Conservation (phyloP, 805 yeast species). For the Kuraishia capsulata region DNA sequence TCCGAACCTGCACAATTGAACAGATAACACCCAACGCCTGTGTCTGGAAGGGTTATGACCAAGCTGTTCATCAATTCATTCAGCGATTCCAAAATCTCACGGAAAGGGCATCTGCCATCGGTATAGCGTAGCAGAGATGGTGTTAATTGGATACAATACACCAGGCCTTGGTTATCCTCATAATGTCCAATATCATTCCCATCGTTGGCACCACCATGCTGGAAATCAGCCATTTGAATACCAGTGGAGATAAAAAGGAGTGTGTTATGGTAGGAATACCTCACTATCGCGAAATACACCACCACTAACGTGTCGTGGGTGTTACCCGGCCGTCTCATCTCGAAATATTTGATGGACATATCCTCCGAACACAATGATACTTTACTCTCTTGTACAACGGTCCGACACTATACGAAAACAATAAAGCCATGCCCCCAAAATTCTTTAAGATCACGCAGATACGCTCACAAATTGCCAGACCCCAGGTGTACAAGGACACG, state of each 20-base stretch:
- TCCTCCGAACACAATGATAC: background rate
- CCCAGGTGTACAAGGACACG: slow-evolving; percentile 55
- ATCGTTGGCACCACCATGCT: no score
- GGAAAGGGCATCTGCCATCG: slow-evolving; percentile 30
- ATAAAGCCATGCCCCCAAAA: background rate
- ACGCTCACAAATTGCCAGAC: slow-evolving; percentile 82
- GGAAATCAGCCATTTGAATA: no score
- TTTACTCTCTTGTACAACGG: no score
- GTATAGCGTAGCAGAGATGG: slow-evolving; percentile 27
- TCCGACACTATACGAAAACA: no score
- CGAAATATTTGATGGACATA: background rate
- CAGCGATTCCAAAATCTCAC: slow-evolving; percentile 47
- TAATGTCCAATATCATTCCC: slow-evolving; percentile 20
- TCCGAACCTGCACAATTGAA: slow-evolving; percentile 33
- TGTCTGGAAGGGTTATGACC: slow-evolving; percentile 53
- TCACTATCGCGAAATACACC: no score
- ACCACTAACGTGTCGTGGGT: background rate
- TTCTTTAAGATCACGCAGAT: slow-evolving; percentile 60
- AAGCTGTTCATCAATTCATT: slow-evolving; percentile 56
- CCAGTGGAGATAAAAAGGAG: no score
- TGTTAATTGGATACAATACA: slow-evolving; percentile 47
- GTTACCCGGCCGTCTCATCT: background rate
- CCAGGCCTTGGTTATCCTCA: slow-evolving; percentile 48
- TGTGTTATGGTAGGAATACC: no score
- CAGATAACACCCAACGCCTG: slow-evolving; percentile 69